Conservation (phyloP, 306 rosid species). For the Sicyos edulis region DNA sequence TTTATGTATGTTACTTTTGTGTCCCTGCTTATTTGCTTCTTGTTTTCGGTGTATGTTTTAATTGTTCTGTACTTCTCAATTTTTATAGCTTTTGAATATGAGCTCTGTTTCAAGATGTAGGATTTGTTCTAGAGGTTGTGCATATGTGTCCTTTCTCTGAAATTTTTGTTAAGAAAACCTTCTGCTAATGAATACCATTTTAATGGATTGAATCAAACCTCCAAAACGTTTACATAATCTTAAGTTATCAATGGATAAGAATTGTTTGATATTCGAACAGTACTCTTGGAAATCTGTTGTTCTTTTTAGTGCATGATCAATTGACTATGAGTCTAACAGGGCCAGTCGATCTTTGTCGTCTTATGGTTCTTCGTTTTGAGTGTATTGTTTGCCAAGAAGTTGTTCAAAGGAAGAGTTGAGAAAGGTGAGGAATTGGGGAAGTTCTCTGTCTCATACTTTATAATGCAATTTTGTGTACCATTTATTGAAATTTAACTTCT, state of each 20-base stretch:
- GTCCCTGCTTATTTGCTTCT: background rate
- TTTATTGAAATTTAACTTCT: background rate
- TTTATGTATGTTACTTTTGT: background rate
- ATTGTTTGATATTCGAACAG: background rate
- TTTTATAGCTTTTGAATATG: background rate
- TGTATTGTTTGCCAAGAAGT: slow-evolving; percentile 48
- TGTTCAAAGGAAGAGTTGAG: slow-evolving; percentile 48
- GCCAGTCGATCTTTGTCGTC: slow-evolving; percentile 34
- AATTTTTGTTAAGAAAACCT: background rate
- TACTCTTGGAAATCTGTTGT: background rate
- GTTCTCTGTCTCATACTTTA: slow-evolving; percentile 20
- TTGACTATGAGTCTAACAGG: slow-evolving; percentile 37
- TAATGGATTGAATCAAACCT: background rate
- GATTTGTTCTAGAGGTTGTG: background rate
- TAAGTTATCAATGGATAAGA: background rate
- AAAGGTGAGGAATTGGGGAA: slow-evolving; percentile 49
- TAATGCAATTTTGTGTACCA: slow-evolving; percentile 3
- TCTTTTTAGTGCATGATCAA: slow-evolving; percentile 14
- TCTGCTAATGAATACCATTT: background rate
- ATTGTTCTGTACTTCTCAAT: background rate
- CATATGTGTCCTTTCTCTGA: background rate
- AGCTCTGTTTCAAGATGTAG: background rate
- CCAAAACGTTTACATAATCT: background rate
- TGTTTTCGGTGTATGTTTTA: background rate
- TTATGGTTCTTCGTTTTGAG: slow-evolving; percentile 53